Percentiles rank a stretch among this genome's conserved stretches.
phyloP scores from a whole-genome alignment of 2,329 filamentous ascomycete genomes.

The Aspergillus sp. region DNA sequence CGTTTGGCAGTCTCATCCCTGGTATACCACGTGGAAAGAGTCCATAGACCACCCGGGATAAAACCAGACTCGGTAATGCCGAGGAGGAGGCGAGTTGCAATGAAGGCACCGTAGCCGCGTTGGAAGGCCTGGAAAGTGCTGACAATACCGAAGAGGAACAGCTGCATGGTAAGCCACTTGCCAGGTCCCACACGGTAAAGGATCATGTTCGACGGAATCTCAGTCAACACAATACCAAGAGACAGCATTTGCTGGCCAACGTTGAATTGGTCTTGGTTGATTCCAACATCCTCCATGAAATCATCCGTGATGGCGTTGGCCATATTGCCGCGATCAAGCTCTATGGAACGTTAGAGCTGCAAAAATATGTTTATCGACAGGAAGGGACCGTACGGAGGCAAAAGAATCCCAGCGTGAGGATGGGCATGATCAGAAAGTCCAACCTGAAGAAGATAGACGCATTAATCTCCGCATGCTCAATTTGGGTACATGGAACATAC shows the following conservation, averaged over 20 bases:
- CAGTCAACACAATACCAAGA: conserved; percentile 49
- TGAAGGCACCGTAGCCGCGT: conserved; percentile 47
- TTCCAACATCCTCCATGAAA: conserved; percentile 51
- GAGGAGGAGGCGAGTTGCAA: conserved; percentile 53
- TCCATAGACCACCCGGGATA: conserved; percentile 48
- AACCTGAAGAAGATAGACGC: conserved; percentile 15
- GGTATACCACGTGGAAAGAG: conserved; percentile 11
- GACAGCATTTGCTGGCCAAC: conserved; percentile 55
- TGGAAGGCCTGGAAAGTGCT: conserved; percentile 57
- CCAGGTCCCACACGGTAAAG: conserved; percentile 53
- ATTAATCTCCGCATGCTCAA: background rate
- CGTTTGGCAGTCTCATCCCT: conserved; percentile 10
- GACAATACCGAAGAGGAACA: conserved; percentile 56
- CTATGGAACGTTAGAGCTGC: background rate
- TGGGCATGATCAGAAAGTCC: conserved; percentile 30
- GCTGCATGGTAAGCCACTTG: conserved; percentile 55
- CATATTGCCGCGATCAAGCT: conserved; percentile 41
- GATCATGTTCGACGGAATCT: conserved; percentile 55
- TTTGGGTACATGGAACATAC: background rate
- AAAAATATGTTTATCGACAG: background rate
- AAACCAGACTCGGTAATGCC: conserved; percentile 57
- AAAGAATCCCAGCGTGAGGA: conserved; percentile 30
- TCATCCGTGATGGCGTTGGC: conserved; percentile 55
- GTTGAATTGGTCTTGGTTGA: conserved; percentile 54
- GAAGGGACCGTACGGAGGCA: conserved; percentile 16